phyloP scores from a whole-genome alignment of 805 yeast species.

The Candida maltosa region DNA sequence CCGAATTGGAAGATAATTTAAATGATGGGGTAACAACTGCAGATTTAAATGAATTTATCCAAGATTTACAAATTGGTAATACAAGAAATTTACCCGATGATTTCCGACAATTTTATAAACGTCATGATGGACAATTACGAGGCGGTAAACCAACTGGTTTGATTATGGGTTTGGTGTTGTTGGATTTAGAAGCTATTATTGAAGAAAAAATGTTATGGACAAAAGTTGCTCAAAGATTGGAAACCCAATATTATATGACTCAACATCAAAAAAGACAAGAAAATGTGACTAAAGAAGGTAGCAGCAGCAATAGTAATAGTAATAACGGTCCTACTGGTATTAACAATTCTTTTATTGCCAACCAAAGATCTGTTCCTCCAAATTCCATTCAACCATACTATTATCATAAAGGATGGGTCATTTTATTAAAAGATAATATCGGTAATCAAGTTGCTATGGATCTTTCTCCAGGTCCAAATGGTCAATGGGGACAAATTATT shows the following conservation, averaged over 20 bases:
- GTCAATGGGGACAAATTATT: constrained; percentile 42
- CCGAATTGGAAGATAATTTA: constrained; percentile 42
- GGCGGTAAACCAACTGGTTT: constrained; percentile 46
- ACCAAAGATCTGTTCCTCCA: constrained; percentile 37
- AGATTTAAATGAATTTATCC: constrained; percentile 44
- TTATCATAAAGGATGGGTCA: constrained; percentile 40
- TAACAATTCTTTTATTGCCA: constrained; percentile 23
- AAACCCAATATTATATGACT: constrained; percentile 29
- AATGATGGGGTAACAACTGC: constrained; percentile 43
- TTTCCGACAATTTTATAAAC: constrained; percentile 42
- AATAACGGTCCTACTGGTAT: constrained; percentile 2
- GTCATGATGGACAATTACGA: constrained; percentile 44
- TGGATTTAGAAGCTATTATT: constrained; percentile 40
- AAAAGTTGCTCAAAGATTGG: constrained; percentile 38
- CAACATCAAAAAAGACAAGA: constrained; percentile 24
- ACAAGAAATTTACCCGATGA: constrained; percentile 34
- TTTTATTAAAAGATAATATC: constrained; percentile 36
- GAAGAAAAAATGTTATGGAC: constrained; percentile 42
- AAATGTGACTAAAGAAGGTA: constrained; percentile 3
- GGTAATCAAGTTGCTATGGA: constrained; percentile 44
- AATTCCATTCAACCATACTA: constrained; percentile 34
- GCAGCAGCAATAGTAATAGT: not conserved
- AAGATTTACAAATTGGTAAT: constrained; percentile 41
- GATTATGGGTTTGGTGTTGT: constrained; percentile 39
- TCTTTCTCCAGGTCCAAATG: constrained; percentile 36